These are phyloP conservation scores for Fusarium subglutinans DNA, from an alignment of 2,329 filamentous ascomycete genomes.

Conservation along the genomic window DNA sequence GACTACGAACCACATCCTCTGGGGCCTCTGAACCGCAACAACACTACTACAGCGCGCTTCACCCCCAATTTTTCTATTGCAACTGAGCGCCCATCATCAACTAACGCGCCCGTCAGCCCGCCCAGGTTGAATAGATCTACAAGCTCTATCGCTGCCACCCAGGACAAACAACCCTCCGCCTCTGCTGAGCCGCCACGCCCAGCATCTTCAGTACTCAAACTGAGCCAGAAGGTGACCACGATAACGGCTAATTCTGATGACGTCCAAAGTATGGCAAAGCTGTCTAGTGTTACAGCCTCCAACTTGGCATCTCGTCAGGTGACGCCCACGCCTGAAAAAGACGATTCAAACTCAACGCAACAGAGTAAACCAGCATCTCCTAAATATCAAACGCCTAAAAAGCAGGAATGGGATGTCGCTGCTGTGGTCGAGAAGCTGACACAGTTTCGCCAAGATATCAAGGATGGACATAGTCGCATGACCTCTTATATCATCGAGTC, in stretches of 20 bases:
- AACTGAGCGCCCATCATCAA: slow-evolving; percentile 15
- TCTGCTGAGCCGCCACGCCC: slow-evolving; percentile 2
- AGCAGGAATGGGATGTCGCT: slow-evolving; percentile 53
- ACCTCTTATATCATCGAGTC: slow-evolving; percentile 57
- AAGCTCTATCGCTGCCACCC: slow-evolving; percentile 5
- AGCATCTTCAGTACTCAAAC: background rate
- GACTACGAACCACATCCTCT: background rate
- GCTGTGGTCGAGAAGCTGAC: slow-evolving; percentile 55
- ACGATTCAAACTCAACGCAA: slow-evolving; percentile 14
- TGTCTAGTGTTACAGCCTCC: slow-evolving; percentile 30
- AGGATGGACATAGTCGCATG: slow-evolving; percentile 56
- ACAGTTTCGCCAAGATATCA: slow-evolving; percentile 54
- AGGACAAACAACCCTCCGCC: background rate
- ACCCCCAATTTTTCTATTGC: slow-evolving; percentile 7
- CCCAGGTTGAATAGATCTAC: slow-evolving; percentile 40
- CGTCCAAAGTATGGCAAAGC: slow-evolving; percentile 37
- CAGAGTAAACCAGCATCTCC: slow-evolving; percentile 24
- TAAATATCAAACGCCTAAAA: slow-evolving; percentile 35
- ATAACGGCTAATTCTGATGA: slow-evolving; percentile 20
- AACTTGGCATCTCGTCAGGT: slow-evolving; percentile 36
- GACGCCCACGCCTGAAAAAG: slow-evolving; percentile 35
- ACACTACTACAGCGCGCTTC: slow-evolving; percentile 18
- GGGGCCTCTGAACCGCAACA: background rate
- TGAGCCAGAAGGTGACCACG: slow-evolving; percentile 15
- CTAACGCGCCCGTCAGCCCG: slow-evolving; percentile 42